Conservation (phyloP, 2,329 filamentous ascomycete genomes). For the Penicillium vulpinum region DNA sequence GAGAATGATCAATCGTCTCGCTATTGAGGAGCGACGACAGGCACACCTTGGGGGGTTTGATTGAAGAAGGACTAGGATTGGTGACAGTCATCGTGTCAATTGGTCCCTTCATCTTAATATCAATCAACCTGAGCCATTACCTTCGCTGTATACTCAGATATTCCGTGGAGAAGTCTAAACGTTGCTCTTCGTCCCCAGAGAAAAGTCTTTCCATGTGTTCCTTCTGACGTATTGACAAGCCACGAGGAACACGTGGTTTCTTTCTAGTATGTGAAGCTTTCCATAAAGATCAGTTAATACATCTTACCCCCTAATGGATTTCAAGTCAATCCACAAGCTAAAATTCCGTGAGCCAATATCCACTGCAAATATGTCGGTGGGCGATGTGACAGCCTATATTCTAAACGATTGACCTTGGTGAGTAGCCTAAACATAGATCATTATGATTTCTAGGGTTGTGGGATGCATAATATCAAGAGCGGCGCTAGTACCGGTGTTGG, state of each 20-base stretch:
- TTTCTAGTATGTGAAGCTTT: too few species aligned
- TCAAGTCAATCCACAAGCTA: too few species aligned
- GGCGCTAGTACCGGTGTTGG: not conserved
- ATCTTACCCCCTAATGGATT: too few species aligned
- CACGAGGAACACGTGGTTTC: too few species aligned
- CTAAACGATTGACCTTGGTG: not conserved
- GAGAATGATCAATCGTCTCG: not conserved
- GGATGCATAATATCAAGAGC: not conserved
- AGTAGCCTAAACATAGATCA: not conserved
- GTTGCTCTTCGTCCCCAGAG: too few species aligned
- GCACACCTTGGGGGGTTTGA: not conserved
- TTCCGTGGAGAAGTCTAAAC: too few species aligned
- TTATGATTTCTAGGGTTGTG: not conserved
- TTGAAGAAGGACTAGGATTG: not conserved
- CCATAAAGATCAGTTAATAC: too few species aligned
- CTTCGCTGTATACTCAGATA: too few species aligned
- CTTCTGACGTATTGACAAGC: too few species aligned
- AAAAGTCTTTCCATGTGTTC: too few species aligned
- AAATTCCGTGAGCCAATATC: too few species aligned
- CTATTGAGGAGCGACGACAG: not conserved
- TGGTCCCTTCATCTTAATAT: not conserved
- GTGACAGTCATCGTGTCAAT: not conserved
- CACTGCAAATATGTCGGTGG: not conserved
- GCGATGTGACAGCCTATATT: not conserved
- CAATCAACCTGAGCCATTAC: not conserved